Conservation (phyloP, 1,139 yeast genomes). For the Lizanozyma gosingica region DNA sequence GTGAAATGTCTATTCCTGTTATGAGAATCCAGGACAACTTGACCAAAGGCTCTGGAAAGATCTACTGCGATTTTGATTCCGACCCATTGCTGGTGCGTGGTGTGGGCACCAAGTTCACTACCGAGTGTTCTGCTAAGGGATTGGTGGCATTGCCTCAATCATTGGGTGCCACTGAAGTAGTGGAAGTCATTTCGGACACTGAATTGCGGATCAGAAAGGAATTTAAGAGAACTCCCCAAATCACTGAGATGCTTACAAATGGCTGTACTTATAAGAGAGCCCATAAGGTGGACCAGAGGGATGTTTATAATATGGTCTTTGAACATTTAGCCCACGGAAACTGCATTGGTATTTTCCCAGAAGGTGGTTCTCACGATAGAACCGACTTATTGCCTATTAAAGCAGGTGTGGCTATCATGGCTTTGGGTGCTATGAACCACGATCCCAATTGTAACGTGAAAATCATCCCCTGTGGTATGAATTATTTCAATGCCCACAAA, state of each 20-base stretch:
- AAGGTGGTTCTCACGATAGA: conserved; percentile 95
- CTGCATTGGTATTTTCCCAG: conserved; percentile 94
- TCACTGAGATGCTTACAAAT: conserved; percentile 30
- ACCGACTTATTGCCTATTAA: conserved; percentile 84
- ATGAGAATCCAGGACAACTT: conserved; percentile 85
- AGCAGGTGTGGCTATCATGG: conserved; percentile 98
- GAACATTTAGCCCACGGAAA: conserved; percentile 71
- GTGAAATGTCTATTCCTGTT: conserved; percentile 82
- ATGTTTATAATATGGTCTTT: conserved; percentile 76
- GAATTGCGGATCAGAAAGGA: conserved; percentile 65
- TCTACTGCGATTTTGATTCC: conserved; percentile 39
- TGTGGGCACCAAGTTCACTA: conserved; percentile 55
- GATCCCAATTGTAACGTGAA: conserved; percentile 66
- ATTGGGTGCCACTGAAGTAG: conserved; percentile 69
- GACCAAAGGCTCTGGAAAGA: conserved; percentile 49
- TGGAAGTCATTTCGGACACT: conserved; percentile 63
- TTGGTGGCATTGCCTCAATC: conserved; percentile 72
- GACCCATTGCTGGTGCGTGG: conserved; percentile 51
- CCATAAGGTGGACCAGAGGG: conserved; percentile 73
- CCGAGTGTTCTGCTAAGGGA: conserved; percentile 60
- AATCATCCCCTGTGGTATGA: conserved; percentile 95
- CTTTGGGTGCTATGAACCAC: conserved; percentile 78
- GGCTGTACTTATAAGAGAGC: conserved; percentile 71
- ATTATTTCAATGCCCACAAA: conserved; percentile 92
- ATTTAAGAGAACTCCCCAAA: conserved; percentile 44